phyloP scores from a whole-genome alignment of 2,329 filamentous ascomycete genomes.

The Pseudohalonectria lignicola region DNA sequence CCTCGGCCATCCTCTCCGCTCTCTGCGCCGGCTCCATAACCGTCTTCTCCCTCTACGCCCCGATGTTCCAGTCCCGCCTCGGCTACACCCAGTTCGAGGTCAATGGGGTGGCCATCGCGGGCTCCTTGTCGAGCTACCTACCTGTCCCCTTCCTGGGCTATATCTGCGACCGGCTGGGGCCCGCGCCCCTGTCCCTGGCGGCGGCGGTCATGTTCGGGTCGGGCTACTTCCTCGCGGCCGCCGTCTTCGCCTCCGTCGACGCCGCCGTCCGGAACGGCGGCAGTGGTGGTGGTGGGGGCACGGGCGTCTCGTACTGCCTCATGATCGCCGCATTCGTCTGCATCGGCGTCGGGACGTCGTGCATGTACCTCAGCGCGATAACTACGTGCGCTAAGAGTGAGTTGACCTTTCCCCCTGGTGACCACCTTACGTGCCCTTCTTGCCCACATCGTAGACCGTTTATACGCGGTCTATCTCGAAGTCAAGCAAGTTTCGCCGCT shows the following conservation, averaged over 20 bases:
- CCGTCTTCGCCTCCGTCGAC: constrained; percentile 48
- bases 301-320: constrained; percentile 44
- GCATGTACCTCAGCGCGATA: constrained; percentile 84
- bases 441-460: no score
- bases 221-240: constrained; percentile 77
- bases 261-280: constrained; percentile 11
- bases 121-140: constrained; percentile 81
- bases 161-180: constrained; percentile 80
- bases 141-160: constrained; percentile 87
- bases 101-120: constrained; percentile 79
- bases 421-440: no score
- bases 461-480: no score
- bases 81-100: constrained; percentile 88
- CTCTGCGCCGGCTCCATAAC: constrained; percentile 87
- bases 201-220: constrained; percentile 64
- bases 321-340: constrained; percentile 81
- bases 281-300: constrained; percentile 3
- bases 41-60: constrained; percentile 88
- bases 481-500: no score
- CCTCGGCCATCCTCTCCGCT: constrained; percentile 41
- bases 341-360: constrained; percentile 73
- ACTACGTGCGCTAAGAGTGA: constrained; percentile 84
- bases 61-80: constrained; percentile 74
- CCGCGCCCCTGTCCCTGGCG: constrained; percentile 63
- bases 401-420: no score